Base-by-base conservation (phyloP, 192 early-diverging fungal genomes). In the Coemansia sp. region DNA sequence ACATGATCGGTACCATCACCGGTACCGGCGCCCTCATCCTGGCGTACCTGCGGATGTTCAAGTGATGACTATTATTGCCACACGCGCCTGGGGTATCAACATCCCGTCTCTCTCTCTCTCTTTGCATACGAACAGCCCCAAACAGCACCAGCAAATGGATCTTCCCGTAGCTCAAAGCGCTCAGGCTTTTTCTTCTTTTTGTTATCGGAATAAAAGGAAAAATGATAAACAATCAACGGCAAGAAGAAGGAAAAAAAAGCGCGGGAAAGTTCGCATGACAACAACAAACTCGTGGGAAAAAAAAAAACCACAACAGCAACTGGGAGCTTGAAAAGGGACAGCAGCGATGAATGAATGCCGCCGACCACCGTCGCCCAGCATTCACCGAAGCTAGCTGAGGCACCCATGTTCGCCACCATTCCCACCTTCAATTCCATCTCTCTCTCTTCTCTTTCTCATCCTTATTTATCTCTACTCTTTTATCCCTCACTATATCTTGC, bases 1-100 rank as follows among this genome's bases (percentile, higher is more conserved):
- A 93, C 61, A 89, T 92, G 87, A 86, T 93, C 32, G 92, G 87
- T 85, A 93, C 92, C 11, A 90, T 93, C 54, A 91, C 90, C n/a
- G 90, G 90, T 85, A 89, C 89, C 14, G 92, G 90, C n/a, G 89
- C 90, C 37, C 79, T 93, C 66, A 86, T 93, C 39, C 80, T 93
- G 67, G 81, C 81, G 11, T 83, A 83, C 42, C 67, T 83, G 45
- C 65, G 81, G 22, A 83, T 83, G 81, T 78, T 83, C 72, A 83
- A 78, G 63, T 83, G 46, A 77, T 19, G 46, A 2, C 2, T 2
- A 2, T 0, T 17, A 5, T n/a, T 0, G 22, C n/a, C 49, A 38
- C 59, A 51, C 39, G 1, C 5, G 57, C 45, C 4, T 50, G 16
- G 2, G 14, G 39, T 9, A 9, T 20, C 20, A 40, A 25, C 2